Evolutionary conservation across 192 early-diverging fungal species (phyloP), one percentile per base, ranked within the genome.

Genomic region (Backusella sp.): DNA sequence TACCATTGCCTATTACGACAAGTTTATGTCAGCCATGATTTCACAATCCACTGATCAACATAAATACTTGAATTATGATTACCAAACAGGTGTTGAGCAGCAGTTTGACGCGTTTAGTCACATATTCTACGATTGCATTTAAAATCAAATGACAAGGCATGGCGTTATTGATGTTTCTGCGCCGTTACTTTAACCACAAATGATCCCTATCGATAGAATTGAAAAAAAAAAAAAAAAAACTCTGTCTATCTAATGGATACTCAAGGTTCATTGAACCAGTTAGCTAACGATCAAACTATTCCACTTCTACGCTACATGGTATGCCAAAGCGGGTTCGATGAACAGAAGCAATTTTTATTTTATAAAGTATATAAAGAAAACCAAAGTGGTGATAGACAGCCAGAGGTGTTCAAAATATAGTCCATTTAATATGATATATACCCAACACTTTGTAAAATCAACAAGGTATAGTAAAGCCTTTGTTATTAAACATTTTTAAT

Each of bases 51-150:
- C 91, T 0, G 93, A 95, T 84, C 87, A 88, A 72, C 93, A 94
- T 80, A 96, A 95, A 72, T 96, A 97, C 71, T 93, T 94, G 76
- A 93, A 94, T 3, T 98, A 93, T 76, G 97, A 99, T 72, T 95
- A 90, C 77, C 90, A 89, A 35, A 82, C 90, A 0, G 84, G 76
- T 9, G 66, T 73, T 4, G 82, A 80, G 12, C 73, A 70, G 3
- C 68, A 74, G 6, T 87, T 85, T 74, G 90, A 92, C 80, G 76
- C 68, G 15, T 90, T 91, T 67, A 87, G 86, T 67, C 80, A 87
- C 0, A 83, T 94, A 46, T 93, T 91, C 76, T 87, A 90, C 81
- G 88, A 88, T 73, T 79, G 86, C 21, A 85, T 94, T 6, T 87
- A 89, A 30, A 90, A 92, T 36, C 88, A 94, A 34, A 91, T 93